Percentiles rank a stretch among this genome's conserved stretches.
Conservation (phyloP, 352 stramenopile species). For the Pythium sukuiense region DNA sequence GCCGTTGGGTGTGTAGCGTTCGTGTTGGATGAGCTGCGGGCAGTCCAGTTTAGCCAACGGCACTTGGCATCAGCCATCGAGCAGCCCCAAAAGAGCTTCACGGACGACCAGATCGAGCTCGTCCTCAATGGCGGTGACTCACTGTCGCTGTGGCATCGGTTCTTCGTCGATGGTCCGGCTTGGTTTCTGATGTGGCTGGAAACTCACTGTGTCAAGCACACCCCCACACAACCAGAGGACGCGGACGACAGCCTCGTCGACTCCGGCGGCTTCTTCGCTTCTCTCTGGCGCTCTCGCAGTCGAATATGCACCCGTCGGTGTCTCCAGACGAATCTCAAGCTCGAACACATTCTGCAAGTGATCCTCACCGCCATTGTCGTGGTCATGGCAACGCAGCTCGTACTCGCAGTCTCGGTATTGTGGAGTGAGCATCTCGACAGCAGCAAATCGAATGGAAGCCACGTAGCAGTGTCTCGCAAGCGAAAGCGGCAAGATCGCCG, state of each 20-base stretch:
- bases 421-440: conserved; percentile 14
- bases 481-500: conserved; percentile 7
- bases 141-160: conserved; percentile 50
- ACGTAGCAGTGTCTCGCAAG: not conserved
- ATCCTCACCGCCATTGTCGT: conserved; percentile 1
- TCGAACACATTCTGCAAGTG: conserved; percentile 11
- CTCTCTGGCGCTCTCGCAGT: conserved; percentile 18
- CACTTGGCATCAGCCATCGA: conserved; percentile 22
- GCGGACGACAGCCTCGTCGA: conserved; percentile 17
- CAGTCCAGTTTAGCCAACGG: conserved; percentile 35
- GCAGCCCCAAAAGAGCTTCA: conserved; percentile 19
- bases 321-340: conserved; percentile 6
- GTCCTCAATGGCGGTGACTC: conserved; percentile 42
- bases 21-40: conserved; percentile 31
- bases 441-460: not conserved
- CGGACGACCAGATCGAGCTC: conserved; percentile 13
- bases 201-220: conserved; percentile 22
- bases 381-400: conserved; percentile 13
- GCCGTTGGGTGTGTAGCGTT: conserved; percentile 6
- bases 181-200: conserved; percentile 47
- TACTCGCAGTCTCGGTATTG: conserved; percentile 11
- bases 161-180: conserved; percentile 46
- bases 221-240: not conserved
- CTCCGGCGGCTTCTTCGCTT: conserved; percentile 36
- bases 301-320: not conserved